Evolutionary conservation across 2,329 filamentous ascomycete genomes (phyloP).

Genomic region (Anisogramma anomala): DNA sequence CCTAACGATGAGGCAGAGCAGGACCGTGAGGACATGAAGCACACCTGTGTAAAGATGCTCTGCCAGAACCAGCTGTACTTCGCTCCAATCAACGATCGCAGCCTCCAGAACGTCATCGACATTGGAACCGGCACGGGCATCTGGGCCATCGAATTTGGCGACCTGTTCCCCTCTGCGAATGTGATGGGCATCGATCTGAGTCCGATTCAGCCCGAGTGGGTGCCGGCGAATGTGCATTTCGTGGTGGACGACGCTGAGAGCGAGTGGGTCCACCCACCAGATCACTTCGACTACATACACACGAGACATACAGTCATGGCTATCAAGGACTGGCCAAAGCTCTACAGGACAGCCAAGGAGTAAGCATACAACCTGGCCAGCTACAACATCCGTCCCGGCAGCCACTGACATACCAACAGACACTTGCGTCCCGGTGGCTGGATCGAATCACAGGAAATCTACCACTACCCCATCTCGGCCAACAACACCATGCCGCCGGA

Average conservation of each 20-base stretch:
- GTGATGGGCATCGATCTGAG: constrained; percentile 33
- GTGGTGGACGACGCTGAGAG: constrained; percentile 51
- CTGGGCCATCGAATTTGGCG: constrained; percentile 45
- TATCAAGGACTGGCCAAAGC: constrained; percentile 41
- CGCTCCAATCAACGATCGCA: constrained; percentile 33
- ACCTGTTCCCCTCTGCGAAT: constrained; percentile 29
- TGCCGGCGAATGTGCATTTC: constrained; percentile 51
- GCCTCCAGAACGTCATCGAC: constrained; percentile 41
- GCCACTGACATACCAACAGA: constrained; percentile 18
- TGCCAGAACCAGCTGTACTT: constrained; percentile 39
- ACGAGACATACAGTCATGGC: constrained; percentile 44
- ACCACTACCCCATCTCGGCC: constrained; percentile 30
- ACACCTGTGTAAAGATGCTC: constrained; percentile 38
- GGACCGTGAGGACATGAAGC: constrained; percentile 46
- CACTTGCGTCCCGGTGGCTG: constrained; percentile 37
- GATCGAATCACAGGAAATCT: constrained; percentile 39
- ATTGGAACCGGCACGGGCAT: constrained; percentile 48
- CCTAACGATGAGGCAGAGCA: constrained; percentile 51
- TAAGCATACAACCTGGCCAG: constrained; percentile 21
- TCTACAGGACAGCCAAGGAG: constrained; percentile 37
- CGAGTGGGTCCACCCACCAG: constrained; percentile 39
- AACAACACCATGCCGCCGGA: constrained; percentile 32
- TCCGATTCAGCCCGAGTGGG: constrained; percentile 34
- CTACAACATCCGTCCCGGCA: no score
- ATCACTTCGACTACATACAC: constrained; percentile 51